These are phyloP conservation scores for Vicia sativa DNA, from an alignment of 306 rosid species.

Conservation along the genomic window DNA sequence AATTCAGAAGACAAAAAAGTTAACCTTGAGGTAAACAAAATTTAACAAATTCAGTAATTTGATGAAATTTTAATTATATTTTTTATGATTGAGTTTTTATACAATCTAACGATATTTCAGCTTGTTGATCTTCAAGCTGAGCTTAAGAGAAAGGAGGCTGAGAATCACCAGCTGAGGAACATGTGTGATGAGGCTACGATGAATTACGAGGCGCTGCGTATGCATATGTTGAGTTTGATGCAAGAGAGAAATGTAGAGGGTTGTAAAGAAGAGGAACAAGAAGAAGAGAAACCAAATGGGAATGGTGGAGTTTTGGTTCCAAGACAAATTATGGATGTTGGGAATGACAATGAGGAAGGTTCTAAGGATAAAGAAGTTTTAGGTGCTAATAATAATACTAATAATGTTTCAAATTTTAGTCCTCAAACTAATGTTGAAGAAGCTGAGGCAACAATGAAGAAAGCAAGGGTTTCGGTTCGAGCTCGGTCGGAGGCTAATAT, in stretches of 20 bases:
- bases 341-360: constrained; percentile 38
- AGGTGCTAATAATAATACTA: constrained; percentile 40
- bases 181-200: constrained; percentile 50
- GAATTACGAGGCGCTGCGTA: constrained; percentile 58
- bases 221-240: constrained; percentile 50
- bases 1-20: constrained; percentile 49
- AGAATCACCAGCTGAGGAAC: constrained; percentile 59
- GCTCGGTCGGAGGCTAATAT: constrained; percentile 79
- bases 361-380: constrained; percentile 35
- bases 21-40: constrained; percentile 56
- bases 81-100: neutral
- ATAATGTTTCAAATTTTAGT: constrained; percentile 51
- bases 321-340: constrained; percentile 69
- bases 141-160: constrained; percentile 54
- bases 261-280: constrained; percentile 24
- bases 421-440: constrained; percentile 57
- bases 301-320: constrained; percentile 51
- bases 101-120: constrained; percentile 39
- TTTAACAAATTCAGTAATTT: neutral
- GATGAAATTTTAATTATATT: neutral
- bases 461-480: constrained; percentile 83
- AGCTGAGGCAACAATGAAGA: constrained; percentile 88
- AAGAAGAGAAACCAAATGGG: constrained; percentile 38
- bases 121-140: constrained; percentile 59
- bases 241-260: constrained; percentile 45